Percentiles rank a stretch among this genome's conserved stretches.
Conservation (phyloP, 495 filamentous ascomycete species). For the Penicillium simplicissimum region DNA sequence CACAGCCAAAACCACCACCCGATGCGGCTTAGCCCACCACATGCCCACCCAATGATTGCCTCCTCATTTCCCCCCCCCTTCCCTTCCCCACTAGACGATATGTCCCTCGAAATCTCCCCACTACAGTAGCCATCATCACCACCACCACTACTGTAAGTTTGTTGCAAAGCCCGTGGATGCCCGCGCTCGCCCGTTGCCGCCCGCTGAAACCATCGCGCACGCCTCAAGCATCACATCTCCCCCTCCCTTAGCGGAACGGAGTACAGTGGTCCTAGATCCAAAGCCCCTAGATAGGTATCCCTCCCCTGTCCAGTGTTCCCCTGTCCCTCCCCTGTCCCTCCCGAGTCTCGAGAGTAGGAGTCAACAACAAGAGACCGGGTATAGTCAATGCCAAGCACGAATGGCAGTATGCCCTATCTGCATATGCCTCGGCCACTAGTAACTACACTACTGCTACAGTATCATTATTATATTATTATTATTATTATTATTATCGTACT, state of each 20-base stretch:
- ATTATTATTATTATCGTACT: neutral
- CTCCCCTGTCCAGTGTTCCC: neutral
- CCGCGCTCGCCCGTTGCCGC: neutral
- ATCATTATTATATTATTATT: too few species aligned
- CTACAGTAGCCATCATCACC: neutral
- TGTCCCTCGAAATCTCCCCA: neutral
- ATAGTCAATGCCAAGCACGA: neutral
- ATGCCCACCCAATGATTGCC: neutral
- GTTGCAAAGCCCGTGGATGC: neutral
- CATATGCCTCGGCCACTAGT: neutral
- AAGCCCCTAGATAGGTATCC: neutral
- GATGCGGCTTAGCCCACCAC: neutral
- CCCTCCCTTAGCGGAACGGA: slow-evolving; percentile 8
- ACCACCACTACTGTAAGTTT: neutral
- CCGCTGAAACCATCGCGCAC: neutral
- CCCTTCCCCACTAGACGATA: neutral
- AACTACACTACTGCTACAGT: neutral
- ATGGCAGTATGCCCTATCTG: neutral
- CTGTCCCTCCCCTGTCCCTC: neutral
- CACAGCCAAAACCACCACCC: neutral
- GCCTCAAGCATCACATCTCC: neutral
- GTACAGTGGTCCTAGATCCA: slow-evolving; percentile 18
- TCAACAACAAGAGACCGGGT: neutral
- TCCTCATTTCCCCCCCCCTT: neutral
- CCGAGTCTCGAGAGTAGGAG: neutral